These are phyloP conservation scores for Trametes meyenii DNA, from an alignment of 768 basidiomycete genomes.

Conservation along the genomic window DNA sequence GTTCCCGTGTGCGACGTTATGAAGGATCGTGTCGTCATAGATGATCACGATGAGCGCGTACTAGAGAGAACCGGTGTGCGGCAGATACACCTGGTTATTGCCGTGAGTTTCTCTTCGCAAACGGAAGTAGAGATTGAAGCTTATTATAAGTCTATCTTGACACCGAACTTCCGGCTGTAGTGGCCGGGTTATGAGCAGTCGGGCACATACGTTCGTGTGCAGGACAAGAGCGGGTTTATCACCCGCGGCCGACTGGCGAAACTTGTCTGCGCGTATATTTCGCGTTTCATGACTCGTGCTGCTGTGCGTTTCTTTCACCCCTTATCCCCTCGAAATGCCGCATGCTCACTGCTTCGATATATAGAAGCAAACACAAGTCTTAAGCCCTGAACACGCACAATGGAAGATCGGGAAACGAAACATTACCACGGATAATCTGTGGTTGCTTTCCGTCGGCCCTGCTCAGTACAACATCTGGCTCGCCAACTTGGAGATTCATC, in stretches of 20 bases:
- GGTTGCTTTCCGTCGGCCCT: conserved; percentile 22
- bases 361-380: not conserved
- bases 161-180: not conserved
- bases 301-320: conserved; percentile 12
- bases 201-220: conserved; percentile 24
- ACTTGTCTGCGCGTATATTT: conserved; percentile 13
- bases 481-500: conserved; percentile 24
- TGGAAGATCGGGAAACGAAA: conserved; percentile 17
- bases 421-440: conserved; percentile 20
- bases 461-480: conserved; percentile 21
- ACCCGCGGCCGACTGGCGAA: conserved; percentile 21
- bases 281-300: conserved; percentile 6
- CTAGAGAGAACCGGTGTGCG: conserved; percentile 17
- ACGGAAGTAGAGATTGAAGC: not conserved
- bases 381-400: not conserved
- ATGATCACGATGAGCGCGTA: conserved; percentile 16
- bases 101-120: conserved; percentile 11
- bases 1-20: conserved; percentile 18
- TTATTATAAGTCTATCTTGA: not conserved
- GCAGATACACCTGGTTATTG: conserved; percentile 21
- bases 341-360: not conserved
- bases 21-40: conserved; percentile 5
- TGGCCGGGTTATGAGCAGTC: conserved; percentile 28
- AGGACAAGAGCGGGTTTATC: conserved; percentile 16
- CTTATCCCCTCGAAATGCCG: not conserved